phyloP scores from a whole-genome alignment of 2,329 filamentous ascomycete genomes.

The Ophiocordyceps robertsii region DNA sequence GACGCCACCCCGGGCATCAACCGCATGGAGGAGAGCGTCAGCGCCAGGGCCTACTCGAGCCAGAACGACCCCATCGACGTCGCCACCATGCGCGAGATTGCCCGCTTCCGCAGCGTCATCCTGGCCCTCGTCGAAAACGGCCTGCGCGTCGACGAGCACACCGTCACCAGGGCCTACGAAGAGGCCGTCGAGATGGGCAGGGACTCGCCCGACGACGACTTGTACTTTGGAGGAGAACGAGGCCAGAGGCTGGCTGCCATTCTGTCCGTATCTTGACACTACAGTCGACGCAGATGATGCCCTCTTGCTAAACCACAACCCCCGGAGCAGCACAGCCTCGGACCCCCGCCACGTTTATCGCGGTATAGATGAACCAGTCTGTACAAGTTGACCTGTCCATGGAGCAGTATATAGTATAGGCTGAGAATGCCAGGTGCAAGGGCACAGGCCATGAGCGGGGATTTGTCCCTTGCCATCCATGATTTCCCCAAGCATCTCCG shows the following conservation, averaged over 20 bases:
- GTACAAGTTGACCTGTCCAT: no score
- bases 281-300: no score
- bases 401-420: no score
- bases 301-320: no score
- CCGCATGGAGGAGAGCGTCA: conserved; percentile 76
- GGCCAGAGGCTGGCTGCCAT: conserved; percentile 36
- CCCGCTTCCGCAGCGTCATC: conserved; percentile 69
- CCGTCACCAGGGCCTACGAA: conserved; percentile 69
- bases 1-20: conserved; percentile 50
- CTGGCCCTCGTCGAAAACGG: conserved; percentile 71
- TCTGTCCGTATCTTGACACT: conserved; percentile 11
- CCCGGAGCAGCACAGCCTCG: no score
- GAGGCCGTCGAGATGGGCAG: conserved; percentile 65
- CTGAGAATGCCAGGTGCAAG: no score
- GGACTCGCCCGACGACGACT: conserved; percentile 42
- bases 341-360: no score
- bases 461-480: no score
- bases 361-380: background rate
- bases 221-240: conserved; percentile 46
- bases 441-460: no score
- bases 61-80: conserved; percentile 79
- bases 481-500: no score
- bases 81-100: conserved; percentile 76
- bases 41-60: conserved; percentile 78
- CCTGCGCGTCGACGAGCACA: conserved; percentile 79